Evolutionary conservation across 768 basidiomycete genomes (phyloP), one percentile per base, ranked within the genome.

Genomic region (Pulveroboletus sp.): DNA sequence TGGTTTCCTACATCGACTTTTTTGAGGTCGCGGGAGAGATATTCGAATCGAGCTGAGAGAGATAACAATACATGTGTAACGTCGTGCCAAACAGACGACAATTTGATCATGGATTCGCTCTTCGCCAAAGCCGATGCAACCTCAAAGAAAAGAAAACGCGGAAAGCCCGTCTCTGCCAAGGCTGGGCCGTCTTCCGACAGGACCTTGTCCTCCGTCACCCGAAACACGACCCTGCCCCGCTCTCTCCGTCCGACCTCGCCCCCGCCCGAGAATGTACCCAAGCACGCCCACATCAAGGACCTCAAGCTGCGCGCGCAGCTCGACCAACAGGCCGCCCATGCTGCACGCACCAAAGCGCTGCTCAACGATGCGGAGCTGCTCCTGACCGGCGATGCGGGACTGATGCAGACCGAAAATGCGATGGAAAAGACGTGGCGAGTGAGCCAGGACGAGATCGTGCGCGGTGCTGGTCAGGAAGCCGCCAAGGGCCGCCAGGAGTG

Each of bases 341-440:
- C 77, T n/a, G 82, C 81, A 4, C 74, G 83, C n/a, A 67, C 81
- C 20, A 79, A 83, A 61, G 72, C 71, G 8, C 72, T 88, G 16
- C 56, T 84, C 43, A 71, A 86, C 42, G 88, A 91, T 72, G 82
- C 86, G 19, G 85, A 85, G 43, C 70, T 88, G 58, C 72, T 90
- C n/a, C 68, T 83, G 48, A 71, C 76, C 37, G 85, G 81, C 32
- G 88, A 89, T 11, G 74, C 71, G 1, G 94, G 94, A 1, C 69
- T 74, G 47, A 81, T 97, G 49, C 79, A 86, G 63, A 79, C 79
- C 17, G 92, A 94, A 58, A 80, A 77, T 3, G 82, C 80, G 45
- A 76, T 97, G 69, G 96, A 98, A 63, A 70, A 80, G 62, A 97
- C 95, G 7, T 98, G 93, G 93, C 76, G 90, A 50, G 77, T 93